Conservation (phyloP, 176 grass and related monocot genomes). For the Aegilops longissima region DNA sequence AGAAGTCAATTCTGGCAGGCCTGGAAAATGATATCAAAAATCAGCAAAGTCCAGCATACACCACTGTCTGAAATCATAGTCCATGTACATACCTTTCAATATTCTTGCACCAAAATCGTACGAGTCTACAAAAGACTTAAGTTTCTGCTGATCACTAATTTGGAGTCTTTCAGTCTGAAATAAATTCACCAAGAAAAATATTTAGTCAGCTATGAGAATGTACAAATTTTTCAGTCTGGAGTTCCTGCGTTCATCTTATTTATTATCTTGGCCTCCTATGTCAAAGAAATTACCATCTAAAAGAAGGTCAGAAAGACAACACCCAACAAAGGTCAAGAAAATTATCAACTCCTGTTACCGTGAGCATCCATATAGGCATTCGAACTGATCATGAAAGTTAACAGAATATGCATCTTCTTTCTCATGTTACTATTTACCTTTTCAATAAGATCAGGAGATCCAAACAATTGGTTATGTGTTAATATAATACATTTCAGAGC, state of each 20-base stretch:
- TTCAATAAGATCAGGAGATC: conserved; percentile 66
- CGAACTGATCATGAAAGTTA: background rate
- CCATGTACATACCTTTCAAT: conserved; percentile 63
- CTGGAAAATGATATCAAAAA: conserved; percentile 46
- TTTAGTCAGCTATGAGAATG: conserved; percentile 29
- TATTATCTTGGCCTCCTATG: background rate
- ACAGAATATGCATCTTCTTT: conserved; percentile 8
- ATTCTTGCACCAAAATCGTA: conserved; percentile 75
- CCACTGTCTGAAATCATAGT: conserved; percentile 28
- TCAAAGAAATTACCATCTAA: background rate
- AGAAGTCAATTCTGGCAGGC: conserved; percentile 54
- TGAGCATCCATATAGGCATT: background rate
- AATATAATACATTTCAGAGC: conserved; percentile 58
- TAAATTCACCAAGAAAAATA: conserved; percentile 25
- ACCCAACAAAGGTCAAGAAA: background rate
- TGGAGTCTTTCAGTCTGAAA: conserved; percentile 52
- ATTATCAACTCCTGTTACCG: background rate
- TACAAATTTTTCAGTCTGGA: background rate
- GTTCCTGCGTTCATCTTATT: background rate
- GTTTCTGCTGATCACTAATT: conserved; percentile 63
- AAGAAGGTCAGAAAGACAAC: background rate
- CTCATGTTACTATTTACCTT: conserved; percentile 52
- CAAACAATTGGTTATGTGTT: conserved; percentile 82
- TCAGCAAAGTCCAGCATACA: conserved; percentile 24
- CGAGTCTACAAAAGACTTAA: conserved; percentile 74